A percentile compares a stretch with the other conserved stretches of the same genome.
Conservation (phyloP, 306 rosid genomes). For the Prunus davidiana region DNA sequence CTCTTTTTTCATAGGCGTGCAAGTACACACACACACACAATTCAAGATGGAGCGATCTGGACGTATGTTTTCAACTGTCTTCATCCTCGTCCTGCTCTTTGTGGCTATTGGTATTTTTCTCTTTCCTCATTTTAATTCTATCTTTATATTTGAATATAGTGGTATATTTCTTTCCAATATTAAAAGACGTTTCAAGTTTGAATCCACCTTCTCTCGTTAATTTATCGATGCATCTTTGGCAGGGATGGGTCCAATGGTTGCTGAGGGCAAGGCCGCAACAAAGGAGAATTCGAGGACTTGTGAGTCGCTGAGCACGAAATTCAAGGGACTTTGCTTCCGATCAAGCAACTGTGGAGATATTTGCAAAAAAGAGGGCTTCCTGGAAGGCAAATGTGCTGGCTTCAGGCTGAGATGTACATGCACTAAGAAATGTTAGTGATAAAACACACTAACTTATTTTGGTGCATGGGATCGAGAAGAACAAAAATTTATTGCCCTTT, state of each 20-base stretch:
- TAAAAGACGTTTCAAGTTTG: neutral
- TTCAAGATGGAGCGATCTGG: neutral
- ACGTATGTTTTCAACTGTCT: neutral
- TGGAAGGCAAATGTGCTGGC: neutral
- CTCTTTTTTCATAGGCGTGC: neutral
- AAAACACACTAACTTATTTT: neutral
- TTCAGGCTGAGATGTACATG: neutral
- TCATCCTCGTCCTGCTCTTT: neutral
- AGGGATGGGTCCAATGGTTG: neutral
- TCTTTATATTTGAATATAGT: neutral
- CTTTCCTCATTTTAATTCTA: neutral
- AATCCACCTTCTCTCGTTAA: neutral
- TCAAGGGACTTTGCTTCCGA: neutral
- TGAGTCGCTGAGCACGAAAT: neutral
- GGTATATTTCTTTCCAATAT: too few species aligned
- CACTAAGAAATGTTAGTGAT: conserved; percentile 1
- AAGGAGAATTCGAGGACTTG: neutral
- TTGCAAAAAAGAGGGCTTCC: neutral
- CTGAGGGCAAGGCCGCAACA: neutral
- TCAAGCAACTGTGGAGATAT: neutral
- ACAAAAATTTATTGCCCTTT: neutral
- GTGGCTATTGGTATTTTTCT: conserved; percentile 5
- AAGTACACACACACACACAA: neutral
- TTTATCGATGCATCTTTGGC: neutral
- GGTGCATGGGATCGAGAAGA: neutral